Conservation (phyloP, 2,329 filamentous ascomycete species). For the Cadophora luteo-olivacea region DNA sequence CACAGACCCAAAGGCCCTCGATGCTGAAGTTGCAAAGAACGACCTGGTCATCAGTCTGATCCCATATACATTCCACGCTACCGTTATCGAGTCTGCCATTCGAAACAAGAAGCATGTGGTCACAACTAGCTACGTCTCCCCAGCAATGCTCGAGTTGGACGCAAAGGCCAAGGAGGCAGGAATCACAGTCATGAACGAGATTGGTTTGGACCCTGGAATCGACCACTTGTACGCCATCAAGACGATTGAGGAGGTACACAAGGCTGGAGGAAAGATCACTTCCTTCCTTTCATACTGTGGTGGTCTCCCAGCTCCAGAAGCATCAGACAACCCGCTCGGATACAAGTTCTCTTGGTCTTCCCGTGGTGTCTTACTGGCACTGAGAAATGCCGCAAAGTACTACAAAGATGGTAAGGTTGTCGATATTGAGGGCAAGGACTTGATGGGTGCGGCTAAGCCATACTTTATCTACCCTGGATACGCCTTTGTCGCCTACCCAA, state of each 20-base stretch:
- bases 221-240: constrained; percentile 81
- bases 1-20: constrained; percentile 75
- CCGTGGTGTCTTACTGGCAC: constrained; percentile 85
- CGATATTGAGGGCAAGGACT: constrained; percentile 67
- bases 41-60: constrained; percentile 85
- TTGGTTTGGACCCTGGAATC: constrained; percentile 77
- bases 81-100: constrained; percentile 93
- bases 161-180: constrained; percentile 83
- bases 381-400: constrained; percentile 84
- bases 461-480: constrained; percentile 91
- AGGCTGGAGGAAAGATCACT: constrained; percentile 82
- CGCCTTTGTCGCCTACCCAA: constrained; percentile 90
- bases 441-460: constrained; percentile 88
- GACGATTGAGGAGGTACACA: constrained; percentile 88
- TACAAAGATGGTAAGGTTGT: constrained; percentile 80
- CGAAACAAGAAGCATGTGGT: constrained; percentile 94
- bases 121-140: constrained; percentile 91
- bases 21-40: constrained; percentile 79
- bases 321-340: constrained; percentile 86
- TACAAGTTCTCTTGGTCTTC: constrained; percentile 79
- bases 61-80: constrained; percentile 88
- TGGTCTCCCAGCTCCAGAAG: constrained; percentile 74
- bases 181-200: constrained; percentile 98
- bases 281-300: constrained; percentile 87
- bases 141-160: constrained; percentile 90